These are phyloP conservation scores for Aspergillus luchuensis DNA, from an alignment of 2,329 filamentous ascomycete species.

Conservation along the genomic window DNA sequence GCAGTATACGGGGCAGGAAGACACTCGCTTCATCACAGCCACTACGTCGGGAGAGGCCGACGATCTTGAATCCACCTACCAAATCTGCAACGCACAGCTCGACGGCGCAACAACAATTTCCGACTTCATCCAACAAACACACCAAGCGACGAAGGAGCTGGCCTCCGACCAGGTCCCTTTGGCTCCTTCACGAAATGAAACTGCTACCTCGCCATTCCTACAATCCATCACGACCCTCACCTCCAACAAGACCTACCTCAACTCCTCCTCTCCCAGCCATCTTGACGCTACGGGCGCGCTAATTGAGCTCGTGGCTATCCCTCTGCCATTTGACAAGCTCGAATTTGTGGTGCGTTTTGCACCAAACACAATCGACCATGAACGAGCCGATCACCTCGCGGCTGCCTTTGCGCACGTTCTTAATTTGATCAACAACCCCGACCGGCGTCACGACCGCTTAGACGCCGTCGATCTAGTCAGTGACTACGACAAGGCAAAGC, in stretches of 20 bases:
- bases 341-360: not conserved
- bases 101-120: not conserved
- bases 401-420: not conserved
- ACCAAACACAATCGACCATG: not conserved
- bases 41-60: not conserved
- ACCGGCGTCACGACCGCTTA: not conserved
- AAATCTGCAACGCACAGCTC: not conserved
- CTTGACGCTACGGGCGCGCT: not conserved
- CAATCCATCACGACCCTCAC: not conserved
- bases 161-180: not conserved
- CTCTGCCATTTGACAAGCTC: not conserved
- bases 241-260: not conserved
- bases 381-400: not conserved
- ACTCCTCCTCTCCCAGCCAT: not conserved
- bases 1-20: not conserved
- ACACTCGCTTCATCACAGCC: not conserved
- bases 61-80: not conserved
- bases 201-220: not conserved
- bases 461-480: not conserved
- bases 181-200: not conserved
- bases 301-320: not conserved
- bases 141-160: not conserved
- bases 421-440: not conserved
- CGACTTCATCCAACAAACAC: not conserved
- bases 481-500: constrained; percentile 14